These are phyloP conservation scores for Colletotrichum acutatum DNA, from an alignment of 2,329 filamentous ascomycete genomes.

Conservation along the genomic window DNA sequence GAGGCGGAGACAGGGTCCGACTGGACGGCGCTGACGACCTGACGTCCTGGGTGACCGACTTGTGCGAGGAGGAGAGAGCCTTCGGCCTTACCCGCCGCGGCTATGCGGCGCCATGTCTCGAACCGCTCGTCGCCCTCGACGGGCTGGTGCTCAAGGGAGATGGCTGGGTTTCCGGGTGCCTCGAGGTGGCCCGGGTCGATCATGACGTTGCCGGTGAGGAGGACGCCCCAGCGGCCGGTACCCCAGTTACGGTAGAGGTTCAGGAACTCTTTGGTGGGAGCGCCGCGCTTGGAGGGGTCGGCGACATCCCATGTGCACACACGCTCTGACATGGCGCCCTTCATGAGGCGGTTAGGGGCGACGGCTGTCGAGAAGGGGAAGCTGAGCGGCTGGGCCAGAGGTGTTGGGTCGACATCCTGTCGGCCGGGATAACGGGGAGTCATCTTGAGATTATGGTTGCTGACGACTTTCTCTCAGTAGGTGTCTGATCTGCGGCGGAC, in stretches of 20 bases:
- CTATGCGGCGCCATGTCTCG: slow-evolving; percentile 68
- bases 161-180: slow-evolving; percentile 66
- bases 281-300: slow-evolving; percentile 58
- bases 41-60: slow-evolving; percentile 70
- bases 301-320: slow-evolving; percentile 69
- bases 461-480: neutral
- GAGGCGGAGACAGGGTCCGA: slow-evolving; percentile 53
- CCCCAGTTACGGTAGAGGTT: slow-evolving; percentile 65
- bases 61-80: slow-evolving; percentile 67
- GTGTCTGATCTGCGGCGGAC: neutral
- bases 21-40: slow-evolving; percentile 50
- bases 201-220: slow-evolving; percentile 73
- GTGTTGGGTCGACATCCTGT: neutral
- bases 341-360: slow-evolving; percentile 73
- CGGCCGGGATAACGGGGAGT: neutral
- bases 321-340: slow-evolving; percentile 73
- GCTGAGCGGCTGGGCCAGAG: slow-evolving; percentile 55
- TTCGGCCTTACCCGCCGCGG: slow-evolving; percentile 47
- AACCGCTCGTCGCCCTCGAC: slow-evolving; percentile 68
- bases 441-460: neutral
- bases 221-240: slow-evolving; percentile 56
- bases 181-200: slow-evolving; percentile 70
- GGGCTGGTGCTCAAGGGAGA: slow-evolving; percentile 61
- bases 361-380: slow-evolving; percentile 63
- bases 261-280: slow-evolving; percentile 51